These are phyloP conservation scores for Solanum chacoense DNA, from an alignment of 305 asterid genomes.

Conservation along the genomic window DNA sequence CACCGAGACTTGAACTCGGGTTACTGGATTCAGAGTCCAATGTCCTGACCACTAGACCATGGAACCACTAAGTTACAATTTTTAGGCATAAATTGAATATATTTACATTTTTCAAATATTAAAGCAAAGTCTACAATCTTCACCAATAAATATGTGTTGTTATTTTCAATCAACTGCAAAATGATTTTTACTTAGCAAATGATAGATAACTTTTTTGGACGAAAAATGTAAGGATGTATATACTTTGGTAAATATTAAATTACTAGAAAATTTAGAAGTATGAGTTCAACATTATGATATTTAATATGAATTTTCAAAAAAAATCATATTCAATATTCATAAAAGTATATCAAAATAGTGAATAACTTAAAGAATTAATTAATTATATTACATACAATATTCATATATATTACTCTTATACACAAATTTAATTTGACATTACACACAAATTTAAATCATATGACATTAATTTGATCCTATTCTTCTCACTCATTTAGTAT, in stretches of 20 bases:
- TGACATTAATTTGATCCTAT: no score
- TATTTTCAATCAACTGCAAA: not conserved
- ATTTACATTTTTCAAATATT: not conserved
- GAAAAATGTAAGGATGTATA: not conserved
- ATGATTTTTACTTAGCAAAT: not conserved
- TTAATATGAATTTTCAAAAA: not conserved
- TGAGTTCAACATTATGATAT: not conserved
- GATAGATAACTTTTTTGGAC: not conserved
- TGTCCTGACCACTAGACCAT: slow-evolving; percentile 52
- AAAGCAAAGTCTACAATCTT: not conserved
- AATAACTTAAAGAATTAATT: not conserved
- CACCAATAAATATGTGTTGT: not conserved
- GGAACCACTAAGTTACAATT: not conserved
- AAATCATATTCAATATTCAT: not conserved
- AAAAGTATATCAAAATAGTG: not conserved
- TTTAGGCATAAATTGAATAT: not conserved
- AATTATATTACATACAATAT: not conserved
- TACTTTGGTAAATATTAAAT: not conserved
- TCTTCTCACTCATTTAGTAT: not conserved
- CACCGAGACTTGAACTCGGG: slow-evolving; percentile 57
- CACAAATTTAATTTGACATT: not conserved
- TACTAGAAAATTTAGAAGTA: not conserved
- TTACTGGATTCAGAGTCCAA: slow-evolving; percentile 55
- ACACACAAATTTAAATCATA: not conserved
- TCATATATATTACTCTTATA: not conserved